Base-by-base conservation (phyloP, 495 filamentous ascomycete genomes). In the Cladorrhinum samala region DNA sequence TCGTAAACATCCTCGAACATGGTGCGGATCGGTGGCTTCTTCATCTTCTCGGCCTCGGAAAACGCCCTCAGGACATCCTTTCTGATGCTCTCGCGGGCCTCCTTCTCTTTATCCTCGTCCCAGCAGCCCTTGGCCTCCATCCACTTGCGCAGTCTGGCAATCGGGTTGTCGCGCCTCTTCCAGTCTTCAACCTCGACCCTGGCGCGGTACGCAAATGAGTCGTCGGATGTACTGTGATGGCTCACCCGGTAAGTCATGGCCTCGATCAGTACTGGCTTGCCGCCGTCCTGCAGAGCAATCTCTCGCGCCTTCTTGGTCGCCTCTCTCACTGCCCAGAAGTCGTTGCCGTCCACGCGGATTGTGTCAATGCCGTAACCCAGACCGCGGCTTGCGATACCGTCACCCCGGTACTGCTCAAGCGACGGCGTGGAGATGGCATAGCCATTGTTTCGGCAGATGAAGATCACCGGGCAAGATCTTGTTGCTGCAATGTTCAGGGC, bases 241-340 rank as follows among this genome's bases (percentile, higher is more conserved):
- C 84, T 88, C 42, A 99, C 91, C 14, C 93, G 91, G 67, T 99
- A 99, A 23, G 87, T 91, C 93, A 99, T 96, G 17, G 89, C 90
- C 72, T 99, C 93, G 46, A 99, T 85, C 2, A 99, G 71, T 0
- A 99, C 83, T 0, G 87, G 89, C 54, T 79, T 81, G 2, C 89
- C 88, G 33, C 88, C 89, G 47, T 87, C 83, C 44, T 83, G 74
- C 41, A 95, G 73, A 0, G 91, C 90, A 50, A 91, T 77, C 24
- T 81, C 77, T 1, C 91, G 79, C 0, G 94, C 93, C 59, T 81
- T 78, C 57, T 83, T 82, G 24, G 86, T 95, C 0, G 82, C 91
- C 66, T 92, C 88, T 44, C 90, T 78, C 1, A 99, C 89, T 0
- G 94, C 93, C 71, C 92, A 92, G 56, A 99, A 88, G 56, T 99